Evolutionary conservation across 257 asterid genomes (phyloP), one percentile per base, ranked within the genome.

Genomic region (Petrea volubilis): DNA sequence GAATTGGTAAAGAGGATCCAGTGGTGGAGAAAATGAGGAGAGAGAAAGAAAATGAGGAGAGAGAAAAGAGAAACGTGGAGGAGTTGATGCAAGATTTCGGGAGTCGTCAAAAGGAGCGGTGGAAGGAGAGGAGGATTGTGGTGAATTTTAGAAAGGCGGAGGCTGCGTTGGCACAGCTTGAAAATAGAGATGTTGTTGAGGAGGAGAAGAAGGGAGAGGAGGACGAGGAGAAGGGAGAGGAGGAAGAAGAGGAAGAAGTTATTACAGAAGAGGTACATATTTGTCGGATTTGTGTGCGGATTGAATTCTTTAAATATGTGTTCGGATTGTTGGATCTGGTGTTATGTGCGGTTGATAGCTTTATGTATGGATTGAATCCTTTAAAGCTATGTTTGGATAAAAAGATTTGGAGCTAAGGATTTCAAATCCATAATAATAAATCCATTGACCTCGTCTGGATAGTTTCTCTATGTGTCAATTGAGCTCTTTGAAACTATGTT

Each of bases 131-230:
- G 87, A 86, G 92, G 79, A 74, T 82, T 46, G 43, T 87, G 0
- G 79, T 86, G 74, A 91, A 94, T 79, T 94, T 83, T 71, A 80
- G 67, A 18, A 94, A 88, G 83, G 97, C 93, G 2, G 97, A 86
- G 82, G 92, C 95, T 62, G 97, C 81, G n/a, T 69, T 94, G 29
- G 96, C 97, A 6, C 96, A 91, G 86, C 84, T 94, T 67, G 98
- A 94, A 73, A 86, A 94, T 64, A 84, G 93, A 85, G 98, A 88
- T 23, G 80, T 86, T 29, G 76, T 78, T 51, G 90, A 78, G 82
- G 86, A 49, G 74, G 86, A 87, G 82, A 82, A 87, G 80, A 79
- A 87, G 51, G 92, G 77, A 25, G 93, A 81, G 3, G 88, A 83
- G 25, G 83, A 64, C 5, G 88, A 62, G 38, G 85, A 76, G 6